Evolutionary conservation across 129 eudicot species (phyloP), one percentile per base, ranked within the genome.

Genomic region (Escallonia rubra): DNA sequence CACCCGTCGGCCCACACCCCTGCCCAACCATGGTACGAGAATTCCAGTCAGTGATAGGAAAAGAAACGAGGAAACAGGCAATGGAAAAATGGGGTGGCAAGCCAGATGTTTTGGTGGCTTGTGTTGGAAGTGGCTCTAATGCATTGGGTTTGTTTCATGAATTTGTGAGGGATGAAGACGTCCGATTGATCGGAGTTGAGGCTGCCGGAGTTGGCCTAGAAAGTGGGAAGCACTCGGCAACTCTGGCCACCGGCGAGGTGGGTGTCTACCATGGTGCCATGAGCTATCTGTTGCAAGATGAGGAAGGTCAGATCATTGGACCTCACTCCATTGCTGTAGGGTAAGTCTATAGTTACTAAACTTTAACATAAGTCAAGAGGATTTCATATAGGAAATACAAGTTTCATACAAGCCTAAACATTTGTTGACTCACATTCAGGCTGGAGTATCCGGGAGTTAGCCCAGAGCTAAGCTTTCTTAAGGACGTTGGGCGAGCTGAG

Each of bases 231-330:
- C 96, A 86, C 62, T 80, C 87, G 4, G 84, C 96, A 38, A 82
- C 78, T 57, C 76, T 89, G 10, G 76, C 68, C 41, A 82, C 69
- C 66, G 96, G 96, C 52, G 89, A 85, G 38, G 77, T 83, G 14
- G 96, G 96, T 39, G 93, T 89, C n/a, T 82, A 73, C 50, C 93
- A 89, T 83, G 96, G 96, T 34, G 75, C 93, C 61, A 80, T 86
- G 90, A 80, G 87, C 74, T 89, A 82, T 71, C 63, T 89, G 72
- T 61, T 89, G 56, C 96, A 89, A 71, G 93, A 89, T 66, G 82
- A 51, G 7, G 77, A 89, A 8, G 93, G 93, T 10, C 90, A 89
- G 52, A 81, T 89, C 23, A 56, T 60, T 51, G 83, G 49, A 16
- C 72, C 96, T 10, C 83, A 85, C 11, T 89, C 96, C 0, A 72